Base-by-base conservation (phyloP, 2,329 filamentous ascomycete genomes). In the Calonectria ilicicola region DNA sequence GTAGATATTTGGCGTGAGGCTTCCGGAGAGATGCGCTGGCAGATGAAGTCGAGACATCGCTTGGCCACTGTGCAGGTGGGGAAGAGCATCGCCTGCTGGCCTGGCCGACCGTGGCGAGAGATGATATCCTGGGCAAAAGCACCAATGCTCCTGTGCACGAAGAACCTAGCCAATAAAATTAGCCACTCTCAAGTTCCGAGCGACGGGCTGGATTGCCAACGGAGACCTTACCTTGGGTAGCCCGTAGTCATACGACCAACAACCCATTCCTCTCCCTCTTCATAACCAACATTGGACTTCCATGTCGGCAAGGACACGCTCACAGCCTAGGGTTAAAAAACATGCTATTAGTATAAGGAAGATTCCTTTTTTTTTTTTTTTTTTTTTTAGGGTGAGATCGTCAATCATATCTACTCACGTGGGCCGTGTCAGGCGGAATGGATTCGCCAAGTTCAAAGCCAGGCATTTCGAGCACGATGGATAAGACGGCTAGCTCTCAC, bases 251-350 rank as follows among this genome's bases (percentile, higher is more conserved):
- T 93, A 81, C 92, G 93, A 74, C 89, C 90, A 21, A 97, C 76
- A n/a, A 99, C 94, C 93, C 95, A 97, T 69, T 92, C 87, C 82
- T 97, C 90, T 64, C 95, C 96, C 84, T 99, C 95, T 83, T 99
- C 97, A 81, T 99, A 99, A 47, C 92, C 96, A 46, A 99, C 88
- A 80, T 98, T 98, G 76, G 95, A 89, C 76, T 89, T 89, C 97
- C 97, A 99, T 85, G 95, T 97, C 46, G 97, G 97, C 29, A 99
- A 87, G 19, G 97, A 98, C 49, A 98, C 96, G 83, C 96, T 98
- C 76, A 98, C 95, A 76, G 96, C 97, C 96, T 98, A 67, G 2
- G 23, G 3, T 32, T 32, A 14, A 51, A 6, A 23, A 27, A 23
- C 8, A 29, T 14, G 49, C 14, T 67, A 67, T 53, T 56, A 70